Conservation (phyloP, 495 filamentous ascomycete species). For the Lophiotrema nucula region DNA sequence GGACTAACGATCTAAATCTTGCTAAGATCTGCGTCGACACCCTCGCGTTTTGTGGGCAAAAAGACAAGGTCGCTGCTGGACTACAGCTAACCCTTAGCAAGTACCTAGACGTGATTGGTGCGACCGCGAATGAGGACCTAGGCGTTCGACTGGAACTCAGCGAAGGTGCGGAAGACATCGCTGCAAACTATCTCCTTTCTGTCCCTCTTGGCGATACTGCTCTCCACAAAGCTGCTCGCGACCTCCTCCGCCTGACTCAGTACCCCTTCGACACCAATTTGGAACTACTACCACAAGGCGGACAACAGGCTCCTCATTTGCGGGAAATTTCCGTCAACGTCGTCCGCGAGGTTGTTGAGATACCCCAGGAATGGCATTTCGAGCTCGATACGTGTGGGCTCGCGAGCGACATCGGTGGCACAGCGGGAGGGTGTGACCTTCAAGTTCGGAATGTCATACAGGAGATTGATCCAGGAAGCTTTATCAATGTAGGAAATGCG, state of each 20-base stretch:
- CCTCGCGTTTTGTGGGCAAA: neutral
- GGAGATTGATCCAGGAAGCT: too few species aligned
- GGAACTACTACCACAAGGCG: neutral
- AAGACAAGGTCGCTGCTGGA: neutral
- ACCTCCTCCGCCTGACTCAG: neutral
- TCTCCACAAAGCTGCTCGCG: neutral
- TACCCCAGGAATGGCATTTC: conserved; percentile 5
- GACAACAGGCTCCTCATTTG: neutral
- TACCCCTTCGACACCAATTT: neutral
- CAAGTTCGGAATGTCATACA: too few species aligned
- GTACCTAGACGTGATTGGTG: neutral
- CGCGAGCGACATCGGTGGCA: neutral
- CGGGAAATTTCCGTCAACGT: neutral
- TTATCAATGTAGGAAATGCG: too few species aligned
- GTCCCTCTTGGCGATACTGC: neutral
- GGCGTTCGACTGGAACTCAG: neutral
- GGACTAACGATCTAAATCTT: conserved; percentile 4
- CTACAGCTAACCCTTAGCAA: neutral
- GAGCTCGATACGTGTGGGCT: neutral
- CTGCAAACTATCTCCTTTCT: neutral
- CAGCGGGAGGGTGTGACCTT: too few species aligned
- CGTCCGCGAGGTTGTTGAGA: neutral
- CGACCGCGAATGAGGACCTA: neutral
- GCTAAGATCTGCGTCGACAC: neutral
- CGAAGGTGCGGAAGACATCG: neutral